Percentiles rank a stretch among this genome's conserved stretches.
Conservation (phyloP, 345 rosid genomes). For the Camelina sativa region DNA sequence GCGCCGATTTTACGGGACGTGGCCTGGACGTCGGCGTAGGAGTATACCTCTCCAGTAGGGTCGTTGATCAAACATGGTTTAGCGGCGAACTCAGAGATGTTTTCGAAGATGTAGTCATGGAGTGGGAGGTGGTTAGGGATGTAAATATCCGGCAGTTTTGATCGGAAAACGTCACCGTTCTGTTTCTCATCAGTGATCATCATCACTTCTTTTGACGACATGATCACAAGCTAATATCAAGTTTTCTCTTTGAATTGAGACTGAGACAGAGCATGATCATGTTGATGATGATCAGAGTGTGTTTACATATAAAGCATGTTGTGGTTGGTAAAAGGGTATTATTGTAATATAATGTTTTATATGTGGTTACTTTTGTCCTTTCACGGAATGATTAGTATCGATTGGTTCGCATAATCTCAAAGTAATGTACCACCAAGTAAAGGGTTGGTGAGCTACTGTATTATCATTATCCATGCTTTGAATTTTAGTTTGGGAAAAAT, state of each 20-base stretch:
- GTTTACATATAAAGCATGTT: background rate
- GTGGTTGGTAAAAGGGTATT: conserved; percentile 21
- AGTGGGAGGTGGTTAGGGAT: conserved; percentile 76
- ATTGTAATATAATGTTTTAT: background rate
- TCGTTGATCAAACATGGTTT: conserved; percentile 76
- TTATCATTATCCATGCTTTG: background rate
- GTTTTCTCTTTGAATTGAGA: background rate
- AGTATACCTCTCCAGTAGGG: conserved; percentile 53
- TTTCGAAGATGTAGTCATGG: conserved; percentile 66
- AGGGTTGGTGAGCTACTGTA: conserved; percentile 15
- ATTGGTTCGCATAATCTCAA: background rate
- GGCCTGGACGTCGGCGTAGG: conserved; percentile 69
- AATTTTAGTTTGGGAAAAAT: too few species aligned
- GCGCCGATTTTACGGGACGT: conserved; percentile 57
- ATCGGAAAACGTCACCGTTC: conserved; percentile 54
- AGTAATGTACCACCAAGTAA: too few species aligned
- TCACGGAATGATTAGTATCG: background rate
- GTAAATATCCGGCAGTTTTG: conserved; percentile 75
- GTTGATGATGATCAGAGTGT: background rate
- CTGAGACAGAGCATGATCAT: background rate
- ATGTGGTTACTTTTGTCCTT: background rate
- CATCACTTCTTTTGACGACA: background rate
- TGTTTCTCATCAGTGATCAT: conserved; percentile 7
- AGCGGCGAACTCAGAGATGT: conserved; percentile 58
- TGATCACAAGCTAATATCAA: background rate